phyloP scores from a whole-genome alignment of 768 basidiomycete genomes.

The Scleroderma citrinum region DNA sequence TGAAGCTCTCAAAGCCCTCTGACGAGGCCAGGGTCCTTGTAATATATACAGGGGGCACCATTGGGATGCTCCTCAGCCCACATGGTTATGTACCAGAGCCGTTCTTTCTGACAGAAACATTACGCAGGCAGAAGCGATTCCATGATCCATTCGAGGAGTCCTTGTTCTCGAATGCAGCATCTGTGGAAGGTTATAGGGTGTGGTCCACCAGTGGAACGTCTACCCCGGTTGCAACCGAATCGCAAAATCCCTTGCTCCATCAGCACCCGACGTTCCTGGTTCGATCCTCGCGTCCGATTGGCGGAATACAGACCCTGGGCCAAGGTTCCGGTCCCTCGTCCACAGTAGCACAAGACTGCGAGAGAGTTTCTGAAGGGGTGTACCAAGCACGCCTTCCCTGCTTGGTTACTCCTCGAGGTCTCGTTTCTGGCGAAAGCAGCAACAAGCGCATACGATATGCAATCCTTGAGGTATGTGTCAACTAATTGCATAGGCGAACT shows the following conservation, averaged over 20 bases:
- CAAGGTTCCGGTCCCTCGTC: slow-evolving; percentile 20
- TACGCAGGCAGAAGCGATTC: slow-evolving; percentile 79
- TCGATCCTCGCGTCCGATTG: slow-evolving; percentile 66
- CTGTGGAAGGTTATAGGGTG: slow-evolving; percentile 72
- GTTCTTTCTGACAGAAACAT: slow-evolving; percentile 79
- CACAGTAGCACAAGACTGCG: slow-evolving; percentile 32
- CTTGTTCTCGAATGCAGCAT: slow-evolving; percentile 72
- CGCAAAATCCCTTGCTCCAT: slow-evolving; percentile 7
- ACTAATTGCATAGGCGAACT: background rate
- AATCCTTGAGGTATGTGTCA: slow-evolving; percentile 61
- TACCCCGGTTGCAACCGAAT: slow-evolving; percentile 32
- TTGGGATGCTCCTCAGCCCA: slow-evolving; percentile 78
- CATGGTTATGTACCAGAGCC: slow-evolving; percentile 83
- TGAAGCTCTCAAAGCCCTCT: slow-evolving; percentile 46
- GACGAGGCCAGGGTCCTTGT: slow-evolving; percentile 81
- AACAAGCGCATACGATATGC: slow-evolving; percentile 78
- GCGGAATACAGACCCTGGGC: slow-evolving; percentile 34
- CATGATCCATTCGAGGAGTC: slow-evolving; percentile 89
- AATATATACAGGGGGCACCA: slow-evolving; percentile 87
- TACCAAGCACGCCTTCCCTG: slow-evolving; percentile 73
- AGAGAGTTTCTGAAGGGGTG: slow-evolving; percentile 51
- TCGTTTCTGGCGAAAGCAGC: slow-evolving; percentile 50
- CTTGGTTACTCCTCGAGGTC: slow-evolving; percentile 72
- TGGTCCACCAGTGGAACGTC: slow-evolving; percentile 68
- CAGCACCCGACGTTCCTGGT: slow-evolving; percentile 46